phyloP scores from a whole-genome alignment of 352 stramenopile genomes.

The Saprolegnia diclina region DNA sequence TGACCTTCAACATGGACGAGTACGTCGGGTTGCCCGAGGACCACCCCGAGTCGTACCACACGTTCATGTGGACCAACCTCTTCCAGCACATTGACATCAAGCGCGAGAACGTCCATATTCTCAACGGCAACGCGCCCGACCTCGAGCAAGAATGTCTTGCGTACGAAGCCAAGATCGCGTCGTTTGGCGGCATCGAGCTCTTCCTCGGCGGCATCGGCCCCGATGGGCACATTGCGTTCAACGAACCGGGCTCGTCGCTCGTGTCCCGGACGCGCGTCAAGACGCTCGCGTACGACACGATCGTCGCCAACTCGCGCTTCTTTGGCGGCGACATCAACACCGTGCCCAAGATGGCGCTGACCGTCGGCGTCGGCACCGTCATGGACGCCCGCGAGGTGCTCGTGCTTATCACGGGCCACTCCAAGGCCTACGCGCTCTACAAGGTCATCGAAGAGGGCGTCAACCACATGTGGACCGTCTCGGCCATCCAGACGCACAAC shows the following conservation, averaged over 20 bases:
- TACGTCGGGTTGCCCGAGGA: slow-evolving; percentile 72
- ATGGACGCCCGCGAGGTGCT: slow-evolving; percentile 84
- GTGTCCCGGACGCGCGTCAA: slow-evolving; percentile 80
- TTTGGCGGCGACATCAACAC: slow-evolving; percentile 80
- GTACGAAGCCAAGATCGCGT: slow-evolving; percentile 82
- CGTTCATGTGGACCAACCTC: slow-evolving; percentile 87
- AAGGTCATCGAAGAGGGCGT: slow-evolving; percentile 87
- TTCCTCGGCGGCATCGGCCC: slow-evolving; percentile 89
- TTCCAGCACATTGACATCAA: slow-evolving; percentile 88
- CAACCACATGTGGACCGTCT: slow-evolving; percentile 90
- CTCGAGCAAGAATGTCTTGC: slow-evolving; percentile 64
- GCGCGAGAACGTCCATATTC: slow-evolving; percentile 82
- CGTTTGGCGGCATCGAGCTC: slow-evolving; percentile 82
- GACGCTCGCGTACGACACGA: slow-evolving; percentile 87
- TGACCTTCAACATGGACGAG: slow-evolving; percentile 92
- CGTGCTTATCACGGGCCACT: slow-evolving; percentile 81
- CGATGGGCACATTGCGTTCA: slow-evolving; percentile 92
- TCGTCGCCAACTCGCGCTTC: slow-evolving; percentile 85
- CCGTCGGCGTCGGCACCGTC: slow-evolving; percentile 81
- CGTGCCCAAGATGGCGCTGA: slow-evolving; percentile 89
- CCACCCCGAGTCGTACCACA: slow-evolving; percentile 84
- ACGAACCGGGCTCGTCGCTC: slow-evolving; percentile 83
- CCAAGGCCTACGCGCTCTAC: slow-evolving; percentile 82
- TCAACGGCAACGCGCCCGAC: slow-evolving; percentile 78
- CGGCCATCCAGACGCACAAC: slow-evolving; percentile 75